Evolutionary conservation across 345 rosid species (phyloP).

Genomic region (Garcia nutans): DNA sequence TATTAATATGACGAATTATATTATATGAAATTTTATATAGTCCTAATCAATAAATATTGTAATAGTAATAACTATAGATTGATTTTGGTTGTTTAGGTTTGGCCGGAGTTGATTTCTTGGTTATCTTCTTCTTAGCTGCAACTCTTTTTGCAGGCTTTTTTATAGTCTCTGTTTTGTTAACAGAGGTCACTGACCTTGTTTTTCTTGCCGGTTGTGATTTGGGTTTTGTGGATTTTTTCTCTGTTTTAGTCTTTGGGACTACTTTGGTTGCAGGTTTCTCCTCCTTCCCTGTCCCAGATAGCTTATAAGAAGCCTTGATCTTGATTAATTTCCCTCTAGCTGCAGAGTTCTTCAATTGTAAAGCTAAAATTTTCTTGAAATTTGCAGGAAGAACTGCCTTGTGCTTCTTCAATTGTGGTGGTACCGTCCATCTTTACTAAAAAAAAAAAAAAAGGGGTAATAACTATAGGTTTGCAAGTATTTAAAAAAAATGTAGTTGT

Average conservation of each 20-base stretch:
- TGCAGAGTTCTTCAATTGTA: slow-evolving; percentile 69
- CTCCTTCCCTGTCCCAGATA: slow-evolving; percentile 35
- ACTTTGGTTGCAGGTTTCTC: slow-evolving; percentile 13
- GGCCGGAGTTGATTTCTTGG: slow-evolving; percentile 35
- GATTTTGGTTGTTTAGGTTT: slow-evolving; percentile 48
- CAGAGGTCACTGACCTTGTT: slow-evolving; percentile 24
- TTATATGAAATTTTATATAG: too few relatives aligned
- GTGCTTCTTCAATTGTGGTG: too few relatives aligned
- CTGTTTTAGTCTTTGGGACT: neutral
- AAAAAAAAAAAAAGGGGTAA: too few relatives aligned
- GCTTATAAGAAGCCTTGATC: slow-evolving; percentile 84
- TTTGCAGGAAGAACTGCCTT: slow-evolving; percentile 59
- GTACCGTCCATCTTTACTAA: too few relatives aligned
- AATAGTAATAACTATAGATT: too few relatives aligned
- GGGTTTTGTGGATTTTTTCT: slow-evolving; percentile 10
- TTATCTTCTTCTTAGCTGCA: slow-evolving; percentile 29
- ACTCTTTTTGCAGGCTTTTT: slow-evolving; percentile 37
- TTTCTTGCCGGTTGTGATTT: slow-evolving; percentile 25
- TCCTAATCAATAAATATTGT: too few relatives aligned
- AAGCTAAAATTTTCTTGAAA: slow-evolving; percentile 61
- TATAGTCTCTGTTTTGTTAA: slow-evolving; percentile 31
- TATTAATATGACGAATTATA: too few relatives aligned
- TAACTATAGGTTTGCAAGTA: too few relatives aligned
- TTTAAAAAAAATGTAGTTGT: too few relatives aligned
- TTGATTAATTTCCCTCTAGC: slow-evolving; percentile 64